These are phyloP conservation scores for Nakaseomyces nivariensis DNA, from an alignment of 1,139 yeast genomes.

Conservation along the genomic window DNA sequence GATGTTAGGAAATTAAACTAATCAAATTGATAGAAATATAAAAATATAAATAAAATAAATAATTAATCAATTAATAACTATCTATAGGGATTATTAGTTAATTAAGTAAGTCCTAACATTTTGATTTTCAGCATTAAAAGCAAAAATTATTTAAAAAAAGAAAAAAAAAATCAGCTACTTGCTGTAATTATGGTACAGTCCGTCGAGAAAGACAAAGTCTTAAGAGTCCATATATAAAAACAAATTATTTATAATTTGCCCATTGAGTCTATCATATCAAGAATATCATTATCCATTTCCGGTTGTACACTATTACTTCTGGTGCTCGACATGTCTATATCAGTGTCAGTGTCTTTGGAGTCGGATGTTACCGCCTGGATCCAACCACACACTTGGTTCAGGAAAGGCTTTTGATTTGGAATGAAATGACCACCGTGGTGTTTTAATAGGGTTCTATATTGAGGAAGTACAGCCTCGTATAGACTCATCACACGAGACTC, in stretches of 20 bases:
- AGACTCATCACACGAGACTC: constrained; percentile 55
- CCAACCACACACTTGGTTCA: constrained; percentile 53
- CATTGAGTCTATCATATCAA: constrained; percentile 24
- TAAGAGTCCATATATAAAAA: no score
- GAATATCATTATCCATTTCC: constrained; percentile 21
- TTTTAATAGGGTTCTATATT: constrained; percentile 40
- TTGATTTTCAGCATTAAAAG: no score
- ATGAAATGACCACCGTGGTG: constrained; percentile 89
- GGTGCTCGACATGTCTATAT: background rate
- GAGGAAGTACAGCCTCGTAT: constrained; percentile 43
- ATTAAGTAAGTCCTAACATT: no score
- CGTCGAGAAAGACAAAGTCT: no score
- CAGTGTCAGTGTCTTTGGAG: background rate
- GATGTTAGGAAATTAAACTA: no score
- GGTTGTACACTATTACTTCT: constrained; percentile 6
- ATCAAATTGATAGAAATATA: no score
- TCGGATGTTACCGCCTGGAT: constrained; percentile 21
- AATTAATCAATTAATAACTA: no score
- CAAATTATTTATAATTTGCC: constrained; percentile 13
- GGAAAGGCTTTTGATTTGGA: constrained; percentile 59
- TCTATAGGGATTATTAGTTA: no score
- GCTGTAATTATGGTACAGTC: no score
- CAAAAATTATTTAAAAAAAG: no score
- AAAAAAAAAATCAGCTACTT: no score
- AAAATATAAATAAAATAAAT: no score